Percentiles rank a stretch among this genome's conserved stretches.
Evolutionary conservation across 768 basidiomycete species (phyloP).

Genomic region (Podaxis sp.): DNA sequence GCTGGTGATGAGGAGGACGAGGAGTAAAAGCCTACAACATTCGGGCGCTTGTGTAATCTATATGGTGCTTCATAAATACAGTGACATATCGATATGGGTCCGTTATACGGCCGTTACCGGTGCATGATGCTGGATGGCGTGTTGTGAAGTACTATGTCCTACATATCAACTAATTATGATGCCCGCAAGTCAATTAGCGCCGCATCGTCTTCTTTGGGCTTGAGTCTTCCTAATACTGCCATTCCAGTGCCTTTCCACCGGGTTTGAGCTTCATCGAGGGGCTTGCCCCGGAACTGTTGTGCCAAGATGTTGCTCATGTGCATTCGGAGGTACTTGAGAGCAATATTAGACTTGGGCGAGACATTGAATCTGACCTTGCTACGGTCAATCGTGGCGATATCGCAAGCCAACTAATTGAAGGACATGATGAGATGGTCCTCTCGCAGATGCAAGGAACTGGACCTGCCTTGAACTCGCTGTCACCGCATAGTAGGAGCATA

Average conservation of each 20-base stretch:
- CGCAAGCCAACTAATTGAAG: constrained; percentile 56
- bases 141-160: neutral
- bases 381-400: constrained; percentile 74
- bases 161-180: constrained; percentile 3
- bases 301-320: constrained; percentile 56
- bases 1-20: constrained; percentile 36
- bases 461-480: constrained; percentile 76
- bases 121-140: neutral
- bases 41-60: neutral
- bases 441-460: neutral
- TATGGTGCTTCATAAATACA: neutral
- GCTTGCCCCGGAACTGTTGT: constrained; percentile 62
- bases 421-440: neutral
- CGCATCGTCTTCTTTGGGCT: constrained; percentile 29
- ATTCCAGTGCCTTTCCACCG: constrained; percentile 74
- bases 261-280: constrained; percentile 52
- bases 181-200: constrained; percentile 11
- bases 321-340: constrained; percentile 73
- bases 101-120: neutral
- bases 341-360: constrained; percentile 67
- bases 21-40: constrained; percentile 6
- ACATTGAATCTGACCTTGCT: constrained; percentile 69
- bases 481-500: constrained; percentile 82
- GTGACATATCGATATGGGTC: neutral
- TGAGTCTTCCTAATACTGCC: constrained; percentile 52